Base-by-base conservation (phyloP, 2,329 filamentous ascomycete species). In the Aspergillus fumigatiaffinis region DNA sequence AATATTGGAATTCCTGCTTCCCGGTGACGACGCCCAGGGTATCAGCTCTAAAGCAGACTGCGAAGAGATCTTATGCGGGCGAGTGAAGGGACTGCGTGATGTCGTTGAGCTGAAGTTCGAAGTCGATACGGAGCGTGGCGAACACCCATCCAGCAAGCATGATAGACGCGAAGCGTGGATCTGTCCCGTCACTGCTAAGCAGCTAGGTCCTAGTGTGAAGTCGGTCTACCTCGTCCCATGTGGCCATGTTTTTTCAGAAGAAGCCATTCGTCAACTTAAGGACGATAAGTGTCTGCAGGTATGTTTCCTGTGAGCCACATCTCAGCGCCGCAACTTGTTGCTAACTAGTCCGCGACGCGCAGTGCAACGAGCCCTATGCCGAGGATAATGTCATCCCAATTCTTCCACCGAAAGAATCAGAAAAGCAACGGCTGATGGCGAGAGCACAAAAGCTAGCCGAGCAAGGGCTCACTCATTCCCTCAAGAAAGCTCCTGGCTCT, bases 211-310 rank as follows among this genome's bases (percentile, higher is more conserved):
- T 0, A 81, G 82, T 4, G 87, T 88, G 17, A 93, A 88, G 73
- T 83, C 91, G 0, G 91, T 96, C 1, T 99, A 97, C 68, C 68
- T 99, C 2, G 90, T 97, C 4, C 94, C 94, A 0, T 99, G 94
- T 68, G 95, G 94, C 0, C 95, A 99, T 78, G 92, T 91, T 0
- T 97, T 97, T 75, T 88, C 91, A 0, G 92, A 95, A 60, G 86
- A 87, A 53, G 91, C 92, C 7, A 87, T 97, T 63, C 89, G 87
- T 64, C 90, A 94, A 74, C 85, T 95, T n/a, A 80, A 81, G 25
- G 82, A 77, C 2, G 87, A 89, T 62, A 80, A 78, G 61, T 88
- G 85, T 64, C 69, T 85, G 60, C 76, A 82, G 74, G 81, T 82
- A 67, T 54, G 77, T 59, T 51, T 4, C 0, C 25, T 5, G 25